Evolutionary conservation across 805 yeast genomes (phyloP).

Genomic region (Aciculoconidium aculeatum): DNA sequence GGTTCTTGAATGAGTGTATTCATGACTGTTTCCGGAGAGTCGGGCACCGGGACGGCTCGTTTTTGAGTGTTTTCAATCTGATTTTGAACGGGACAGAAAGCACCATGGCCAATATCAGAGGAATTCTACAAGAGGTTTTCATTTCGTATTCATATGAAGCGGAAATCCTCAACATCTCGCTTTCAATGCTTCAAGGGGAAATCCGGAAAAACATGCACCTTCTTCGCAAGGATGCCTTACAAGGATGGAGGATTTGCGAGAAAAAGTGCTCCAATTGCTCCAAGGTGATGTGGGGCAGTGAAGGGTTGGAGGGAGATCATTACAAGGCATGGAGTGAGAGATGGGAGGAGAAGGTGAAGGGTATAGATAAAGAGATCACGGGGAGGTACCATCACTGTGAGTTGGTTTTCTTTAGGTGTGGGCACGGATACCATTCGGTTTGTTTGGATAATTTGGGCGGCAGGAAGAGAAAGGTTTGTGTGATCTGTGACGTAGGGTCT

Average conservation of each 20-base stretch:
- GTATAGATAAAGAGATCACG: slow-evolving; percentile 1
- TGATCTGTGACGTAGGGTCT: slow-evolving; percentile 13
- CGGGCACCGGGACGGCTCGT: slow-evolving; percentile 29
- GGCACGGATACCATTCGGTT: slow-evolving; percentile 57
- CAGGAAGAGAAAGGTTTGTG: slow-evolving; percentile 14
- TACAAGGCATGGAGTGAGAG: slow-evolving; percentile 55
- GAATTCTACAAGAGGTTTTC: slow-evolving; percentile 57
- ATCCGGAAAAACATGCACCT: slow-evolving; percentile 42
- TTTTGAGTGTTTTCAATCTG: slow-evolving; percentile 48
- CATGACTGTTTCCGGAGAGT: slow-evolving; percentile 28
- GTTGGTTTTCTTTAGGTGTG: slow-evolving; percentile 55
- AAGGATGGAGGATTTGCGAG: slow-evolving; percentile 55
- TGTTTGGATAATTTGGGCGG: slow-evolving; percentile 46
- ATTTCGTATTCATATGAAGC: slow-evolving; percentile 61
- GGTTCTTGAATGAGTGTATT: slow-evolving; percentile 21
- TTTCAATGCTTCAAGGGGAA: slow-evolving; percentile 51
- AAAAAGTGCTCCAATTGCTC: slow-evolving; percentile 74
- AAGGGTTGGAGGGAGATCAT: slow-evolving; percentile 35
- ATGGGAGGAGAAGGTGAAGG: slow-evolving; percentile 10
- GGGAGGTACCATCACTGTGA: slow-evolving; percentile 19
- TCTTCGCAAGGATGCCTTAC: slow-evolving; percentile 35
- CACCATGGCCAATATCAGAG: slow-evolving; percentile 53
- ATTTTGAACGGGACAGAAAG: slow-evolving; percentile 50
- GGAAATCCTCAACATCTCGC: slow-evolving; percentile 45
- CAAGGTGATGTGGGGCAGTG: slow-evolving; percentile 64